Evolutionary conservation across 1,284 basidiomycete genomes (phyloP).

Genomic region (Wallemia hederae): DNA sequence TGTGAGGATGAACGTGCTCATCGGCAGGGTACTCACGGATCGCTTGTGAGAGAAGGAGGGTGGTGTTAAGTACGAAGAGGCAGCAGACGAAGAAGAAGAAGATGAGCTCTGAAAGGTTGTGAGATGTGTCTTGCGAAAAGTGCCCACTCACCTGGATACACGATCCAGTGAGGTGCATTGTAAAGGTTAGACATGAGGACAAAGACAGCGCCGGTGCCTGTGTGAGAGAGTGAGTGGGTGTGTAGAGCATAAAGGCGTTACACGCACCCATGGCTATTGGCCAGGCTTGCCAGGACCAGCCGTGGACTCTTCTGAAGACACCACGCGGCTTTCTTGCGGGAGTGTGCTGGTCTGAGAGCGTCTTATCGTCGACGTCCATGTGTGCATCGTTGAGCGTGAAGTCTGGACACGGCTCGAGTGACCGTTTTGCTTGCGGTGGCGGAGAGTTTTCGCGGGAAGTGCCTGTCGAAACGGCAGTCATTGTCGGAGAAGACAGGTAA

Average conservation of each 20-base stretch:
- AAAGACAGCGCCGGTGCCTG: not conserved
- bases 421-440: not conserved
- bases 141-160: not conserved
- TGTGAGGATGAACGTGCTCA: not conserved
- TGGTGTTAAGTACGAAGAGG: constrained; percentile 2
- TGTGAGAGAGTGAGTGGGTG: no score
- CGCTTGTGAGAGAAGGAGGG: constrained; percentile 6
- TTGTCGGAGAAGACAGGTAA: no score
- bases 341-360: not conserved
- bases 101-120: constrained; percentile 1
- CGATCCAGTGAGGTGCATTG: not conserved
- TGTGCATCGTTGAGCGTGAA: not conserved
- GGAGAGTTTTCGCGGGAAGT: not conserved
- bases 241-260: no score
- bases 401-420: not conserved
- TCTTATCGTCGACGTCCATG: not conserved
- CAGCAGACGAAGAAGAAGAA: constrained; percentile 5
- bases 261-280: not conserved
- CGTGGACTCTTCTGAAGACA: not conserved
- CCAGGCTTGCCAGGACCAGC: not conserved
- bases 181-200: not conserved
- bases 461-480: not conserved
- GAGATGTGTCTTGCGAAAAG: not conserved
- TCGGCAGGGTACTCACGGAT: constrained; percentile 1
- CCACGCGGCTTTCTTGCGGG: not conserved